Conservation (phyloP, 768 basidiomycete species). For the Exidia glandulosa region DNA sequence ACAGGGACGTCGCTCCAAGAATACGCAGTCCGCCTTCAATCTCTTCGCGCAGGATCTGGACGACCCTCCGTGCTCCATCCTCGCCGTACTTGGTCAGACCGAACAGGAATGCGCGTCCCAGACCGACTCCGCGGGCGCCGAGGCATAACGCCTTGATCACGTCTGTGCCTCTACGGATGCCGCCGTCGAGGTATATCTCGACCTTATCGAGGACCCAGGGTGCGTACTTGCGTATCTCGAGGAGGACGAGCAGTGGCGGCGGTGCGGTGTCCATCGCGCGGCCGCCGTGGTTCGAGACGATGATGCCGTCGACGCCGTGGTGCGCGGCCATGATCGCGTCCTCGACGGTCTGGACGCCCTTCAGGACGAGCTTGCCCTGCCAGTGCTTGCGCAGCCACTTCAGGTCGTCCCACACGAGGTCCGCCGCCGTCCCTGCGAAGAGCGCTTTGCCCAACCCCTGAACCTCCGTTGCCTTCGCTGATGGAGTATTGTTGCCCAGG, state of each 20-base stretch:
- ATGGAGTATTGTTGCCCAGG: slow-evolving; percentile 5
- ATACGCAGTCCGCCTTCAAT: slow-evolving; percentile 67
- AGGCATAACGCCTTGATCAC: slow-evolving; percentile 84
- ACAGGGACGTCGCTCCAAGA: slow-evolving; percentile 53
- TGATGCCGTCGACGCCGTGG: slow-evolving; percentile 76
- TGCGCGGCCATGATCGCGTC: slow-evolving; percentile 81
- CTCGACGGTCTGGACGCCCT: slow-evolving; percentile 38
- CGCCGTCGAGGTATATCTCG: slow-evolving; percentile 88
- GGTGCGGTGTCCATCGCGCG: slow-evolving; percentile 21
- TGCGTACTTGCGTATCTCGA: slow-evolving; percentile 56
- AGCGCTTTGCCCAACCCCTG: slow-evolving; percentile 4
- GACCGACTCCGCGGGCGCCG: slow-evolving; percentile 76
- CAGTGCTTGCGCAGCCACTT: slow-evolving; percentile 37
- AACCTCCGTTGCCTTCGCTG: slow-evolving; percentile 10
- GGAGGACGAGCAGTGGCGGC: slow-evolving; percentile 43
- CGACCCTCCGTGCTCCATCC: slow-evolving; percentile 11
- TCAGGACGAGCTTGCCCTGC: slow-evolving; percentile 30
- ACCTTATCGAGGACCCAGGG: slow-evolving; percentile 64
- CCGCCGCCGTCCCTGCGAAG: slow-evolving; percentile 42
- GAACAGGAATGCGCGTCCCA: slow-evolving; percentile 80
- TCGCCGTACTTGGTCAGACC: slow-evolving; percentile 32
- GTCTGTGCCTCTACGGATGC: slow-evolving; percentile 72
- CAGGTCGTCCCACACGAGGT: slow-evolving; percentile 51
- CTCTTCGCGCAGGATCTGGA: slow-evolving; percentile 54
- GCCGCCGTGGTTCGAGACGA: slow-evolving; percentile 88